Conservation (phyloP, 257 asterid species). For the Thymus mandschuricus region DNA sequence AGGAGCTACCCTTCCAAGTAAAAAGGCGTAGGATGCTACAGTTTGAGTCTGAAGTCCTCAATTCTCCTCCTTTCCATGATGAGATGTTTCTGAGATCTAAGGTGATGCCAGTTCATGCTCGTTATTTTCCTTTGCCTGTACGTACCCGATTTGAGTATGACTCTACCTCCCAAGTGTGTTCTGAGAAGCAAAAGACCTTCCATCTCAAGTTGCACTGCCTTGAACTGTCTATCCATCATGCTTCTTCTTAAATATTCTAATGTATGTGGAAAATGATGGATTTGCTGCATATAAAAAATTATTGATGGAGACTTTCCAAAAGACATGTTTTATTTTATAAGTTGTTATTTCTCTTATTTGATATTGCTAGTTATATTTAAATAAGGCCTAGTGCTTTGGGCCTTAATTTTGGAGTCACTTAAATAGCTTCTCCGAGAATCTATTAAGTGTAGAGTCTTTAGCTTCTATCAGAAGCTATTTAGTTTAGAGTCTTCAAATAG, state of each 20-base stretch:
- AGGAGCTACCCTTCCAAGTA: constrained; percentile 60
- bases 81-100: constrained; percentile 65
- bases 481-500: too few species aligned
- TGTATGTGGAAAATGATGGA: background rate
- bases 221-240: background rate
- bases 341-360: too few species aligned
- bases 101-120: constrained; percentile 43
- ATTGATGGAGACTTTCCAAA: too few species aligned
- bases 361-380: too few species aligned
- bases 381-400: too few species aligned
- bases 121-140: background rate
- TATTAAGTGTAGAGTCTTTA: too few species aligned
- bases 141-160: background rate
- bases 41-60: constrained; percentile 65
- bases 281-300: too few species aligned
- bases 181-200: background rate
- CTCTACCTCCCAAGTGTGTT: constrained; percentile 10
- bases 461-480: too few species aligned
- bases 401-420: too few species aligned
- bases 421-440: too few species aligned
- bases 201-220: background rate
- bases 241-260: background rate
- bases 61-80: constrained; percentile 52
- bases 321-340: too few species aligned
- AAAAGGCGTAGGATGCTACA: constrained; percentile 89